Evolutionary conservation across 2,329 filamentous ascomycete genomes (phyloP), one percentile per base, ranked within the genome.

Genomic region (Pyricularia pennisetigena): DNA sequence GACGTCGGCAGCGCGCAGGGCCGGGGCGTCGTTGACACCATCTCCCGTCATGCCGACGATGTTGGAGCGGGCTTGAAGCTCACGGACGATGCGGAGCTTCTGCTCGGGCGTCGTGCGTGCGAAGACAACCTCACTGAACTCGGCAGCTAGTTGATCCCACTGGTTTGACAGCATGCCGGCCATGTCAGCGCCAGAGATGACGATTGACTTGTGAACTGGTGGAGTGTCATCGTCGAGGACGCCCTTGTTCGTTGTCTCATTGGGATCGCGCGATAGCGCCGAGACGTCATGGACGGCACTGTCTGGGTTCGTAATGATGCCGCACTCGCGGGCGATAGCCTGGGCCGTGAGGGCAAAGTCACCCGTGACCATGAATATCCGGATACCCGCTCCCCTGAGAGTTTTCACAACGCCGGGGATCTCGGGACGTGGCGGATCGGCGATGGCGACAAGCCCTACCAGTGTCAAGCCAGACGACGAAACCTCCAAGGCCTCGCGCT

Each of bases 21-120:
- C 92, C 0, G 92, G 92, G 0, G 92, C 90, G 74, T 97, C 93
- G 73, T 96, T 96, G 72, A 94, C 92, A 23, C 93, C 92, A 72
- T 96, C 92, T 54, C 92, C 93, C 1, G 94, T 91, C 86, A 96
- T 95, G 57, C 88, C 92, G 0, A 96, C 87, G 1, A 91, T 89
- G 77, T 71, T 90, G 74, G 85, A 81, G 9, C 85, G 81, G 0
- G 82, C 77, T 74, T 92, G 90, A 70, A 93, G 88, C 75, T 91
- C 90, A 32, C 86, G 85, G n/a, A 94, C 90, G 70, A 93, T 93
- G 41, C 89, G 87, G 7, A 93, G 84, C 75, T 94, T 94, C 74
- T 93, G 90, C 73, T 93, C 90, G 0, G 90, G 90, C 0, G 90
- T 93, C 0, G 90, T 93, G 14, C 90, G 83, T 0, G 90, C 88